Evolutionary conservation across 176 grass and related monocot species (phyloP).

Genomic region (Oryza coarctata): DNA sequence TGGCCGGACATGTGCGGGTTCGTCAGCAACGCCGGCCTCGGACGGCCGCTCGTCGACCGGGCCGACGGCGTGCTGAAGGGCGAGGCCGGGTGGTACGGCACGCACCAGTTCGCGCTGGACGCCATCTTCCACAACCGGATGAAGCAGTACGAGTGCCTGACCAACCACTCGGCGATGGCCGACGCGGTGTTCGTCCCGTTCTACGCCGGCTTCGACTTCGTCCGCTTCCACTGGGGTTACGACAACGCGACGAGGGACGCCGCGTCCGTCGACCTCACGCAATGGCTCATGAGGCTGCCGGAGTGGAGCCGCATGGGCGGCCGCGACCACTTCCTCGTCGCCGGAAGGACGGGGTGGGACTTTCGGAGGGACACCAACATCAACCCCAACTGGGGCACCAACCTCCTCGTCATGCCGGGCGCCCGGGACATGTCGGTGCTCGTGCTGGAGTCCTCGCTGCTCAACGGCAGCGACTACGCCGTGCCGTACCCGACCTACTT

Average conservation of each 20-base stretch:
- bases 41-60: conserved; percentile 40
- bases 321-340: conserved; percentile 60
- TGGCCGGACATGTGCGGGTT: conserved; percentile 65
- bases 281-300: conserved; percentile 33
- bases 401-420: conserved; percentile 49
- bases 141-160: conserved; percentile 71
- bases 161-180: conserved; percentile 48
- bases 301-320: conserved; percentile 47
- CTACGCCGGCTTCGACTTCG: conserved; percentile 74
- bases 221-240: conserved; percentile 67
- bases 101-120: conserved; percentile 63
- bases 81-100: conserved; percentile 60
- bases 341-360: conserved; percentile 63
- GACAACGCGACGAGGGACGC: conserved; percentile 43
- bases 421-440: conserved; percentile 60
- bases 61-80: conserved; percentile 41
- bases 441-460: conserved; percentile 49
- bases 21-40: conserved; percentile 58
- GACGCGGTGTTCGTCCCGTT: conserved; percentile 69
- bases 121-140: conserved; percentile 75
- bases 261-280: conserved; percentile 22
- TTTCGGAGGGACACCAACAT: conserved; percentile 47
- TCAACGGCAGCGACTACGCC: conserved; percentile 36
- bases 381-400: conserved; percentile 49
- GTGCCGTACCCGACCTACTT: conserved; percentile 83